Conservation (phyloP, 2,329 filamentous ascomycete species). For the Sporothrix globosa region DNA sequence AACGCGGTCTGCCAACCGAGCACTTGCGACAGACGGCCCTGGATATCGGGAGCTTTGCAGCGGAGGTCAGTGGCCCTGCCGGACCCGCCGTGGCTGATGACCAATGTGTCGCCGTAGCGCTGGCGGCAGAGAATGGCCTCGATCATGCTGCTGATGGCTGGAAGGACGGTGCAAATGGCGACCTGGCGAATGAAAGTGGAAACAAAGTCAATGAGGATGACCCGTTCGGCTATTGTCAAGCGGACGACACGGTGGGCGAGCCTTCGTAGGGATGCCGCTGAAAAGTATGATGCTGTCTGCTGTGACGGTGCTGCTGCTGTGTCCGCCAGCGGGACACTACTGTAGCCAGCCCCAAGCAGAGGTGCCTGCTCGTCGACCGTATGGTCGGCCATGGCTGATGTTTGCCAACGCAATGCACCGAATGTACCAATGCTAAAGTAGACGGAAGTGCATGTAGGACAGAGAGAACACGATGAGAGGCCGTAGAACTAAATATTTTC, state of each 20-base stretch:
- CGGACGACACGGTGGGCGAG: constrained; percentile 27
- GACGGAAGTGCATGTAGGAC: background rate
- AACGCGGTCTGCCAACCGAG: constrained; percentile 52
- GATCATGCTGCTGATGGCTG: constrained; percentile 54
- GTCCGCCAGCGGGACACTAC: background rate
- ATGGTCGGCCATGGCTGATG: constrained; percentile 8
- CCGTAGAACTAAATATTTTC: background rate
- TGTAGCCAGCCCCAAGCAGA: constrained; percentile 20
- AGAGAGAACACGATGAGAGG: background rate
- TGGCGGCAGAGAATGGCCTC: constrained; percentile 58
- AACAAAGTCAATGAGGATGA: constrained; percentile 41
- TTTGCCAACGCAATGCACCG: background rate
- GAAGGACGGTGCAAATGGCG: constrained; percentile 41
- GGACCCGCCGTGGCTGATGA: constrained; percentile 43
- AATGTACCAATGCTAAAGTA: background rate
- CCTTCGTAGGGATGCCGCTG: background rate
- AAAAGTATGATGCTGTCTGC: background rate
- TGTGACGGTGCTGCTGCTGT: background rate
- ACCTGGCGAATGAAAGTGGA: constrained; percentile 50
- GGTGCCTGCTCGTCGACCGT: constrained; percentile 22
- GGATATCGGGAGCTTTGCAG: constrained; percentile 56
- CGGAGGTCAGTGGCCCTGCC: constrained; percentile 44
- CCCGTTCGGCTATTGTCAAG: constrained; percentile 37
- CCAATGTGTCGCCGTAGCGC: constrained; percentile 46
- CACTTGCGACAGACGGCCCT: constrained; percentile 56